These are phyloP conservation scores for Proteromonas lacertae DNA, from an alignment of 352 stramenopile species.

Conservation along the genomic window DNA sequence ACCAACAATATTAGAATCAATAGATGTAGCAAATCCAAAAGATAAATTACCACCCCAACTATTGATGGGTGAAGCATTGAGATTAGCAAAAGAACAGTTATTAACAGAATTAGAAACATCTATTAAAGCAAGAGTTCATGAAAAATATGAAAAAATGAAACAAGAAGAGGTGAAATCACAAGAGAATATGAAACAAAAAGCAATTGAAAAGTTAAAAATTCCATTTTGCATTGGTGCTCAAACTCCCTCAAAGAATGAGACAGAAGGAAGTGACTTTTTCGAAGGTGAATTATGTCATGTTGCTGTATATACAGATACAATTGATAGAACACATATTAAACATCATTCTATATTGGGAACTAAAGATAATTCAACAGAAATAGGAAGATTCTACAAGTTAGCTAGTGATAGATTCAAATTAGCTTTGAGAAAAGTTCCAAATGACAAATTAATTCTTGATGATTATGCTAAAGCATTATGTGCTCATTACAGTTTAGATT, in stretches of 20 bases:
- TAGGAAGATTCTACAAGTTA: slow-evolving; percentile 29
- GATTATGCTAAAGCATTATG: too few relatives aligned
- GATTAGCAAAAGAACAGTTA: background rate
- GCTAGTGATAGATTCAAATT: slow-evolving; percentile 29
- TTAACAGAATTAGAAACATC: background rate
- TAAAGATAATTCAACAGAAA: slow-evolving; percentile 20
- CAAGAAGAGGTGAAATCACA: background rate
- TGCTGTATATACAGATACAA: slow-evolving; percentile 23
- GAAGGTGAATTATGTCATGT: slow-evolving; percentile 33
- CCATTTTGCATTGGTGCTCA: slow-evolving; percentile 25
- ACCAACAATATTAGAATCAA: too few relatives aligned
- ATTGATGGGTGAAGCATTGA: background rate
- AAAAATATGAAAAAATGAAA: background rate
- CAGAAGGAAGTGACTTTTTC: slow-evolving; percentile 40
- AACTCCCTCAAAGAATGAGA: slow-evolving; percentile 8
- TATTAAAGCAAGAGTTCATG: background rate
- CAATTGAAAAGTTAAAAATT: slow-evolving; percentile 16
- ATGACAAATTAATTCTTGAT: too few relatives aligned
- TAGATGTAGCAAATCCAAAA: too few relatives aligned
- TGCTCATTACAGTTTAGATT: too few relatives aligned
- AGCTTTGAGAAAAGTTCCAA: too few relatives aligned
- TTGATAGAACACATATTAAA: slow-evolving; percentile 27
- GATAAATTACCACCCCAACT: too few relatives aligned
- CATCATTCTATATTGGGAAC: slow-evolving; percentile 27
- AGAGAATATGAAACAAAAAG: slow-evolving; percentile 12